Percentiles rank a stretch among this genome's conserved stretches.
Conservation (phyloP, 1,284 basidiomycete species). For the Pholiota adiposa region DNA sequence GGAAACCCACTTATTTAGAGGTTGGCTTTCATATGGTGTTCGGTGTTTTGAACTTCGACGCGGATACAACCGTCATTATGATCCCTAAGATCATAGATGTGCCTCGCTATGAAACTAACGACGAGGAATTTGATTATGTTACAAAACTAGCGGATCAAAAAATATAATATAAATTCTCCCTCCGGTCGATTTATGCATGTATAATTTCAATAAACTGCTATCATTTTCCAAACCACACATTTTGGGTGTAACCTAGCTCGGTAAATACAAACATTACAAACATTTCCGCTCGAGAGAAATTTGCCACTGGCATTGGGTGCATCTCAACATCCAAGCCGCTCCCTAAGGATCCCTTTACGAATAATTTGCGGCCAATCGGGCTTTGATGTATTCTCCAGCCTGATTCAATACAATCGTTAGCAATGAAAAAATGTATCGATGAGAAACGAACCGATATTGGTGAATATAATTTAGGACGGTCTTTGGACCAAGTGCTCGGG, state of each 20-base stretch:
- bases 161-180: too few relatives aligned
- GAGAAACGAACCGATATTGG: conserved; percentile 31
- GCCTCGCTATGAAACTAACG: too few relatives aligned
- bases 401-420: conserved; percentile 3
- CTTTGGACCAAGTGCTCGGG: conserved; percentile 52
- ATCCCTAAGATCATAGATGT: neutral
- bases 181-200: too few relatives aligned
- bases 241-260: too few relatives aligned
- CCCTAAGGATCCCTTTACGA: neutral
- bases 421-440: neutral
- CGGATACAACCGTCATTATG: neutral
- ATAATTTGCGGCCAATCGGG: conserved; percentile 30
- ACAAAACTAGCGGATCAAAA: neutral
- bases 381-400: conserved; percentile 32
- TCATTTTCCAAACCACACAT: too few relatives aligned
- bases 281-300: neutral
- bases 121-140: too few relatives aligned
- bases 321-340: too few relatives aligned
- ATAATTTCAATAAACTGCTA: too few relatives aligned
- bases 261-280: neutral
- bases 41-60: neutral
- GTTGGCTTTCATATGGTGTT: neutral
- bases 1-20: neutral
- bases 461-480: conserved; percentile 33
- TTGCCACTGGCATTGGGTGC: too few relatives aligned